These are phyloP conservation scores for Chrysoporthe deuterocubensis DNA, from an alignment of 2,329 filamentous ascomycete species.

Conservation along the genomic window DNA sequence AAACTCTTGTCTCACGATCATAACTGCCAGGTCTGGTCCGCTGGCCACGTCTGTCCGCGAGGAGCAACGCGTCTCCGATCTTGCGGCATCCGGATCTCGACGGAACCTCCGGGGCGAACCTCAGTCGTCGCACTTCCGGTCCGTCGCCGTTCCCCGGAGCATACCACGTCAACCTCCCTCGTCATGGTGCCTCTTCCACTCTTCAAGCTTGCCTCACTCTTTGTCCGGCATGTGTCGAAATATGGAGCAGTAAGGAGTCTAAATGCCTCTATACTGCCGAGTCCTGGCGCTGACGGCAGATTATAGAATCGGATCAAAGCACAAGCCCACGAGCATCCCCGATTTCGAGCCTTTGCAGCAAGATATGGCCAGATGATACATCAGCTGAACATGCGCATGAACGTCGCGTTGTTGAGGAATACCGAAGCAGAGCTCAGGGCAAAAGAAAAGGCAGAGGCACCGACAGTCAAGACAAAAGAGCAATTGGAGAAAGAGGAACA, in stretches of 20 bases:
- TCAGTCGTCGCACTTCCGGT: neutral
- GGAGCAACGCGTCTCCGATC: neutral
- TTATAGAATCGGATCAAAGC: constrained; percentile 67
- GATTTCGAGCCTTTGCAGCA: constrained; percentile 64
- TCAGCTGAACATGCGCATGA: constrained; percentile 69
- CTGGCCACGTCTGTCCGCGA: neutral
- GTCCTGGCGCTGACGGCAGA: constrained; percentile 10
- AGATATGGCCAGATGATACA: constrained; percentile 67
- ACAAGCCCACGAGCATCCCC: constrained; percentile 67
- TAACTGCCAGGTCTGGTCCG: neutral
- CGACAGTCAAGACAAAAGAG: constrained; percentile 68
- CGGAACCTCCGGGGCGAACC: constrained; percentile 15
- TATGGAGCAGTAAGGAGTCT: constrained; percentile 66
- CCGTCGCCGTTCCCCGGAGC: constrained; percentile 11
- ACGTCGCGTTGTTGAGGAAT: constrained; percentile 63
- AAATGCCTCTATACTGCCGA: neutral
- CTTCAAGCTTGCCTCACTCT: constrained; percentile 68
- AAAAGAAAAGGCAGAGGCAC: constrained; percentile 65
- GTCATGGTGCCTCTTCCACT: constrained; percentile 68
- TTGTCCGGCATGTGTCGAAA: constrained; percentile 69
- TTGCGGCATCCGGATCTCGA: neutral
- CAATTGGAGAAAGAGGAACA: constrained; percentile 60
- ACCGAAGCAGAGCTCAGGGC: constrained; percentile 60
- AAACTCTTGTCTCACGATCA: too few species aligned
- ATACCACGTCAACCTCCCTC: constrained; percentile 1